These are phyloP conservation scores for Hortaea werneckii DNA, from an alignment of 2,329 filamentous ascomycete genomes.

Conservation along the genomic window DNA sequence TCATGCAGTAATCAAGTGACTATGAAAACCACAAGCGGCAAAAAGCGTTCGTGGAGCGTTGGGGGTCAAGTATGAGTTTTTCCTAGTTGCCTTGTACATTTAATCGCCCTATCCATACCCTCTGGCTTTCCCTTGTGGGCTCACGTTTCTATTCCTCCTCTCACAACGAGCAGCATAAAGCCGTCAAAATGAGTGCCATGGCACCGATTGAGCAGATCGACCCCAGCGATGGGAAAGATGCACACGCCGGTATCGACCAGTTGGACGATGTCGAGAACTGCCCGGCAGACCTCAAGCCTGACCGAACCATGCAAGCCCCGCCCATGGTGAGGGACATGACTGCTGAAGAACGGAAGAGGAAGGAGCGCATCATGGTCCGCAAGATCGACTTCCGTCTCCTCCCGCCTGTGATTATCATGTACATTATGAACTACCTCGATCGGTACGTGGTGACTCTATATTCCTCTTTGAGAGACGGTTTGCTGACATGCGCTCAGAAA, in stretches of 20 bases:
- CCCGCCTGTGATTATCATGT: constrained; percentile 62
- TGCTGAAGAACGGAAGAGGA: constrained; percentile 7
- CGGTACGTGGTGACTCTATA: background rate
- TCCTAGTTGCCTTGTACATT: too few species aligned
- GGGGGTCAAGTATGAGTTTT: too few species aligned
- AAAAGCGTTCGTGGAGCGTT: too few species aligned
- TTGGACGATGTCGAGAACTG: constrained; percentile 10
- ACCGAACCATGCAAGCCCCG: constrained; percentile 8
- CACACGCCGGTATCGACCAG: constrained; percentile 9
- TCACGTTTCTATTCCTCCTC: too few species aligned
- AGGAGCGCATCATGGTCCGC: constrained; percentile 41
- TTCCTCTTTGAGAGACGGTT: background rate
- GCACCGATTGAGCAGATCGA: constrained; percentile 10
- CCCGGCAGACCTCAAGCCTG: background rate
- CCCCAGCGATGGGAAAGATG: constrained; percentile 5
- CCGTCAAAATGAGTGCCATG: constrained; percentile 8
- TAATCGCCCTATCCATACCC: too few species aligned
- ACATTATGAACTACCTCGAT: constrained; percentile 44
- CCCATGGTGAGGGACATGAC: constrained; percentile 8
- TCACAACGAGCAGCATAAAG: too few species aligned
- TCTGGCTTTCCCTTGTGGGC: too few species aligned
- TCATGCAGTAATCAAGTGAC: too few species aligned
- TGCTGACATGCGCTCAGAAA: constrained; percentile 6
- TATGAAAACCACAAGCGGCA: too few species aligned
- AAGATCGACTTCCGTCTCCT: constrained; percentile 59